Percentiles rank a stretch among this genome's conserved stretches.
Conservation (phyloP, 148 eudicot species). For the Tetragonia tetragonoides region DNA sequence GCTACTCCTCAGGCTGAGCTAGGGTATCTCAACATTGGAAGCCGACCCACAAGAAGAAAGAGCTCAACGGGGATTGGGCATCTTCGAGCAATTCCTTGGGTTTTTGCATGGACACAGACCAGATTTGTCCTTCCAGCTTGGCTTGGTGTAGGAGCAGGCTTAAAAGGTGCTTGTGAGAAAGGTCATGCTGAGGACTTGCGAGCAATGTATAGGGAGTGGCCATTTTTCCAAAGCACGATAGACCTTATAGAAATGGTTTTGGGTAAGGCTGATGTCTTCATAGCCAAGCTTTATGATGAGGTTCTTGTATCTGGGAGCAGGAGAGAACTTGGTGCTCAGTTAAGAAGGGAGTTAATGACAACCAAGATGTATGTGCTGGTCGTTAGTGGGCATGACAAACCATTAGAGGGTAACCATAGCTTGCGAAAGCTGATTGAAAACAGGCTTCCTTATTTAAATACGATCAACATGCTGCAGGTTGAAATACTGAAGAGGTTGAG, state of each 20-base stretch:
- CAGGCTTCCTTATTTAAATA: constrained; percentile 77
- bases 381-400: constrained; percentile 70
- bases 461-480: constrained; percentile 85
- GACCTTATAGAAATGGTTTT: constrained; percentile 91
- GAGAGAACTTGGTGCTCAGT: constrained; percentile 47
- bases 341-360: constrained; percentile 58
- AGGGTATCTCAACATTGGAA: constrained; percentile 84
- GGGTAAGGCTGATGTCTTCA: constrained; percentile 70
- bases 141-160: constrained; percentile 89
- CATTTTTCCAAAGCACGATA: constrained; percentile 74
- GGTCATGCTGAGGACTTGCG: constrained; percentile 66
- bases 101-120: constrained; percentile 94
- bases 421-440: constrained; percentile 71
- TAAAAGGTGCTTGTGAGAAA: constrained; percentile 65
- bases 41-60: constrained; percentile 76
- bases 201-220: constrained; percentile 89
- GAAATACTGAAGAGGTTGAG: constrained; percentile 80
- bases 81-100: constrained; percentile 90
- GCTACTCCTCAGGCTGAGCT: constrained; percentile 91
- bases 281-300: constrained; percentile 77
- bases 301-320: constrained; percentile 63
- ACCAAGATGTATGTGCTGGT: constrained; percentile 63
- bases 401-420: constrained; percentile 57
- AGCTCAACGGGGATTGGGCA: constrained; percentile 59
- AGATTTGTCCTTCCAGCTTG: constrained; percentile 86